Evolutionary conservation across 1,284 basidiomycete species (phyloP).

Genomic region (Pseudomicrostroma phylloplanum): DNA sequence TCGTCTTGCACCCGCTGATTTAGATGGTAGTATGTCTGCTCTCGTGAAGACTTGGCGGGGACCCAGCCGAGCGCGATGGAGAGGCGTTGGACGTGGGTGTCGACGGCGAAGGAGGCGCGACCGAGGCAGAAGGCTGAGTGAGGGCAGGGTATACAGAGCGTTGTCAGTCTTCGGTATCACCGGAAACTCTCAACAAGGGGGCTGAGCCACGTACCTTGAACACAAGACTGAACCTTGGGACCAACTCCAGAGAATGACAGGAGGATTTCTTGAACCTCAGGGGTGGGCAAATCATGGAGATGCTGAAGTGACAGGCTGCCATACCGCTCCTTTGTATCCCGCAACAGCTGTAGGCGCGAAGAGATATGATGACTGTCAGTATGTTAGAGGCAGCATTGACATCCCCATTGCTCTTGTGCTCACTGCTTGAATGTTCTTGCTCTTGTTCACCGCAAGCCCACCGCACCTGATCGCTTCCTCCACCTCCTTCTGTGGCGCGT

Average conservation of each 20-base stretch:
- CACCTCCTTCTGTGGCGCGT: constrained; percentile 57
- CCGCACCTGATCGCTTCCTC: constrained; percentile 63
- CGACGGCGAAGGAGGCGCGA: constrained; percentile 68
- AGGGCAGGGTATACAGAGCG: too few relatives aligned
- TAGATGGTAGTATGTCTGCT: constrained; percentile 61
- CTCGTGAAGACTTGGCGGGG: constrained; percentile 56
- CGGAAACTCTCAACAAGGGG: too few relatives aligned
- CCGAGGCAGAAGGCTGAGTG: constrained; percentile 63
- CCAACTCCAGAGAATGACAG: constrained; percentile 59
- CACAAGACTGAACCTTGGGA: constrained; percentile 71
- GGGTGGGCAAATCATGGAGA: constrained; percentile 55
- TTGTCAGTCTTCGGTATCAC: too few relatives aligned
- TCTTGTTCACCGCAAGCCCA: constrained; percentile 69
- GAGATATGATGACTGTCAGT: background rate
- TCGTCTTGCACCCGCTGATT: constrained; percentile 61
- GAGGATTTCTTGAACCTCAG: constrained; percentile 61
- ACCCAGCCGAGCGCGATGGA: constrained; percentile 66
- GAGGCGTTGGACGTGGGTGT: constrained; percentile 62
- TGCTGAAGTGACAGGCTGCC: constrained; percentile 52
- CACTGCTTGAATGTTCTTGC: constrained; percentile 57
- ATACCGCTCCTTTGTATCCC: constrained; percentile 21
- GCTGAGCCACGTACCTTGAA: constrained; percentile 36
- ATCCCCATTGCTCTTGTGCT: background rate
- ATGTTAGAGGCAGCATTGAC: background rate
- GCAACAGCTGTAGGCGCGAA: background rate